These are phyloP conservation scores for Aspergillus nidulans DNA, from an alignment of 495 filamentous ascomycete species.

Conservation along the genomic window DNA sequence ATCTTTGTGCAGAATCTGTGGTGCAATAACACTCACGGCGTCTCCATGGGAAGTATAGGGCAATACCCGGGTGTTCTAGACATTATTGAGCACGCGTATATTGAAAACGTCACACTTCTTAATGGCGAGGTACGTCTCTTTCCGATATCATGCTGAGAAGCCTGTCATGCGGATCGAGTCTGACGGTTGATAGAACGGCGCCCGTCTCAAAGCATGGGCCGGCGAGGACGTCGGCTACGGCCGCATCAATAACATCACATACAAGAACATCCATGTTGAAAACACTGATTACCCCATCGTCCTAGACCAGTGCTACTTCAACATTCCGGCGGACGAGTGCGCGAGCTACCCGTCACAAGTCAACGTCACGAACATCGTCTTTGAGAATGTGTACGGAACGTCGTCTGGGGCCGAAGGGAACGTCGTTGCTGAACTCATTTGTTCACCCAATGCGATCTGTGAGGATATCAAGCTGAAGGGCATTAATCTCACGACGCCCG, in stretches of 20 bases:
- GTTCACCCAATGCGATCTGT: conserved; percentile 52
- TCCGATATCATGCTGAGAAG: too few relatives aligned
- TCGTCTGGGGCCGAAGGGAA: conserved; percentile 47
- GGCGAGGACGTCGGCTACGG: conserved; percentile 51
- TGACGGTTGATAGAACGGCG: conserved; percentile 40
- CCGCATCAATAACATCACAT: conserved; percentile 56
- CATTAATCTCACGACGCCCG: conserved; percentile 47
- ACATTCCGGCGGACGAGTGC: conserved; percentile 47
- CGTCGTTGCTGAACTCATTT: conserved; percentile 47
- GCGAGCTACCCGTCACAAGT: conserved; percentile 47
- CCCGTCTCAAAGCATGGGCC: conserved; percentile 53
- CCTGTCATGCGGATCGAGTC: not conserved
- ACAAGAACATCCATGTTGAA: conserved; percentile 51
- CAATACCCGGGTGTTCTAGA: conserved; percentile 51
- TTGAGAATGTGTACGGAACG: conserved; percentile 53
- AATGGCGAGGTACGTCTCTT: conserved; percentile 43
- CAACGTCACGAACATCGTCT: conserved; percentile 51
- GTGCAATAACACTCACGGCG: conserved; percentile 56
- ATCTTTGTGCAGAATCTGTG: conserved; percentile 54
- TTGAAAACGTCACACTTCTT: conserved; percentile 53
- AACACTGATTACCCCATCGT: conserved; percentile 52
- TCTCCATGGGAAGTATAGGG: conserved; percentile 55
- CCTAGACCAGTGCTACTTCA: conserved; percentile 57
- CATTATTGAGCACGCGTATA: conserved; percentile 49
- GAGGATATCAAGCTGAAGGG: conserved; percentile 46